A percentile compares a stretch with the other conserved stretches of the same genome.
These are phyloP conservation scores for Alternaria brassicicola DNA, from an alignment of 2,329 filamentous ascomycete genomes.

Conservation along the genomic window DNA sequence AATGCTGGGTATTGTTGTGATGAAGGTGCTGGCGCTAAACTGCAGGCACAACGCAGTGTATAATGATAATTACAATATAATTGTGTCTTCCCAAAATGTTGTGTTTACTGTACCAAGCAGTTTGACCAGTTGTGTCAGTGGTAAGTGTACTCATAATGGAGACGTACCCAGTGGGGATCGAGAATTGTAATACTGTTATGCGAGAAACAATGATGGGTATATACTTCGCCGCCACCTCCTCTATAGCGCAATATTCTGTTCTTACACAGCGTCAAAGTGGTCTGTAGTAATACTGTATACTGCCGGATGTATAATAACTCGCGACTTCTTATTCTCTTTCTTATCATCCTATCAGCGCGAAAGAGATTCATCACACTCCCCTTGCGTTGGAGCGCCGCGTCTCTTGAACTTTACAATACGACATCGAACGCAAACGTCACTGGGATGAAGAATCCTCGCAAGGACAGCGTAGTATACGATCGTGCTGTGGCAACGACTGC, in stretches of 20 bases:
- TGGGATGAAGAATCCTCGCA: background rate
- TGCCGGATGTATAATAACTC: background rate
- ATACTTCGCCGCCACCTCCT: background rate
- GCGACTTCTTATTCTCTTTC: background rate
- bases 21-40: no score
- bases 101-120: no score
- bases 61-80: no score
- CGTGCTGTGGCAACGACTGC: no score
- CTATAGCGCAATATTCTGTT: background rate
- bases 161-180: background rate
- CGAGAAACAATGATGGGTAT: background rate
- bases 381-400: background rate
- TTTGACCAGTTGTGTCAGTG: no score
- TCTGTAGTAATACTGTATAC: background rate
- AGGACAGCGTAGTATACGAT: background rate
- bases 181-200: background rate
- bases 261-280: background rate
- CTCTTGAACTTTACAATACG: background rate
- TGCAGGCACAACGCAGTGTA: no score
- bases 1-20: no score
- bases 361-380: background rate
- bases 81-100: no score
- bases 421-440: background rate
- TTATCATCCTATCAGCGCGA: background rate
- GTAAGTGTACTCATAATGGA: no score